Evolutionary conservation across 2,329 filamentous ascomycete species (phyloP), one percentile per base, ranked within the genome.

Genomic region (Aspergillus fumigatiaffinis): DNA sequence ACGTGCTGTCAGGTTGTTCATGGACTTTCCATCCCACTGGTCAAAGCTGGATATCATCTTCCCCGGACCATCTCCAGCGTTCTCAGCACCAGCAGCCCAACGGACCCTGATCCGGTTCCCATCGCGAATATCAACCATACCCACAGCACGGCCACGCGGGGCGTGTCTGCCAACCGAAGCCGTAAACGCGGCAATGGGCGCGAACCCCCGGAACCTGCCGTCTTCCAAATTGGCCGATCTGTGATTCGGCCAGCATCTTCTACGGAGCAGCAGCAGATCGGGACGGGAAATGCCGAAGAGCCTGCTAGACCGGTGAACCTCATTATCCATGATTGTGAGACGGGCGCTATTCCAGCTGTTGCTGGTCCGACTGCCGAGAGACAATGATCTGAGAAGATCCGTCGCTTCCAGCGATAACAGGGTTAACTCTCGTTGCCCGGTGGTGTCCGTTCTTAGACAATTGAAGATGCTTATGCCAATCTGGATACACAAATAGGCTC

Each of bases 11-110:
- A 87, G 87, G 77, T 92, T 44, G 87, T 94, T 3, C 91, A 96
- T 64, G 91, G 91, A 6, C 78, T 96, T 1, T 91, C 87, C 51
- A 90, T 96, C 14, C 91, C 92, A 0, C 72, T 94, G 3, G 78
- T 75, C 25, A 80, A 79, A 65, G 71, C 77, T 1, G 77, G 77
- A 17, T 79, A 79, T 53, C 68, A 78, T 55, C 68, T 79, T n/a
- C 77, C 77, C 0, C 71, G 76, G 51, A 78, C 76, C 7, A 71
- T 80, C 50, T 80, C 78, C 50, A 72, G 65, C 20, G 76, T 70
- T 4, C 68, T 79, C n/a, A 83, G 77, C 53, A 76, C 71, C 4
- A 75, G 68, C 51, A 67, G 66, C n/a, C 58, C 65, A 10, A 57
- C 66, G 3, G 69, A 73, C 9, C 64, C 56, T 4, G 66, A 71